phyloP scores from a whole-genome alignment of 805 yeast species.

The Myxozyma vanderwaltii region DNA sequence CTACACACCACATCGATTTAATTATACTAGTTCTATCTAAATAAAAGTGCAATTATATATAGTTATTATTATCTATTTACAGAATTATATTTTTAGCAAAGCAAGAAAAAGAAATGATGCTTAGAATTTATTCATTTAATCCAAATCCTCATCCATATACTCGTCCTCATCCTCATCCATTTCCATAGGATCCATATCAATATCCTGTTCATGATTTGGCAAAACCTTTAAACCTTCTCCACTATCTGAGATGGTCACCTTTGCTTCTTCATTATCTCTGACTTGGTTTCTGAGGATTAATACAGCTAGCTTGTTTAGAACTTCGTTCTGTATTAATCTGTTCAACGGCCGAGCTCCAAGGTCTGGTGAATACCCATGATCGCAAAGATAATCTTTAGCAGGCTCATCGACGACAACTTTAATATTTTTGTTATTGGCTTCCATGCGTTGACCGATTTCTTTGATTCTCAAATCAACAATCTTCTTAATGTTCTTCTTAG shows the following conservation, averaged over 20 bases:
- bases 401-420: conserved; percentile 69
- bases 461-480: conserved; percentile 81
- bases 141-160: conserved; percentile 32
- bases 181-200: conserved; percentile 40
- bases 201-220: conserved; percentile 73
- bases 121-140: conserved; percentile 2
- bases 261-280: conserved; percentile 83
- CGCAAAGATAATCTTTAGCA: conserved; percentile 80
- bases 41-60: too few relatives aligned
- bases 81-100: too few relatives aligned
- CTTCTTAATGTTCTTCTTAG: conserved; percentile 87
- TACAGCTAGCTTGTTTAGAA: conserved; percentile 87
- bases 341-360: conserved; percentile 94
- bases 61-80: too few relatives aligned
- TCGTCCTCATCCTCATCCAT: conserved; percentile 36
- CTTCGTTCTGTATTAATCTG: conserved; percentile 84
- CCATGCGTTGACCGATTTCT: conserved; percentile 86
- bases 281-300: conserved; percentile 84
- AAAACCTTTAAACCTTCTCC: conserved; percentile 72
- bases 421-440: conserved; percentile 76
- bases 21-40: too few relatives aligned
- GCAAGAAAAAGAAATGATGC: too few relatives aligned
- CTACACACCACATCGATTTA: too few relatives aligned
- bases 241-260: conserved; percentile 54
- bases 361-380: conserved; percentile 86